Conservation (phyloP, 192 early-diverging fungal genomes). For the Gamsiella multidivaricata region DNA sequence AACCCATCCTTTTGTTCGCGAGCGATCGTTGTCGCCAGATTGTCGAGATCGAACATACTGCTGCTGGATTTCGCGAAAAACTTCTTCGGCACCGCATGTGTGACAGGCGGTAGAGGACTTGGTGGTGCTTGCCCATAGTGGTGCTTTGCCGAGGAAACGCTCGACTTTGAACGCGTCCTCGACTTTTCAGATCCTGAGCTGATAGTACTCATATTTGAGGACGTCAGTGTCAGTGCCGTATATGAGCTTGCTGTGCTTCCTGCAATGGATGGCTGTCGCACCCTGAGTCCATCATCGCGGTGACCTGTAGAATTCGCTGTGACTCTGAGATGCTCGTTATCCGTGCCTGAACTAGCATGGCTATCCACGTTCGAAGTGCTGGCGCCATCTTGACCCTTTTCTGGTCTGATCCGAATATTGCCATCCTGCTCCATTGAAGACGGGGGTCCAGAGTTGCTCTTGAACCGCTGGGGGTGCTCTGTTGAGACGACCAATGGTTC, state of each 20-base stretch:
- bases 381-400: no score
- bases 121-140: background rate
- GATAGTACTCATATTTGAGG: slow-evolving; percentile 2
- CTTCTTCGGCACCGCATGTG: slow-evolving; percentile 29
- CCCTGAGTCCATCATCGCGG: slow-evolving; percentile 5
- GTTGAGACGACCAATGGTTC: slow-evolving; percentile 1
- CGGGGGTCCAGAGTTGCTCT: slow-evolving; percentile 15
- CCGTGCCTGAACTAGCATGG: no score
- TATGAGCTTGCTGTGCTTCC: slow-evolving; percentile 6
- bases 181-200: slow-evolving; percentile 19
- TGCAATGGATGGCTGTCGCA: slow-evolving; percentile 17
- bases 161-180: slow-evolving; percentile 6
- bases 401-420: slow-evolving; percentile 11
- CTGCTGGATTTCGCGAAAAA: slow-evolving; percentile 36
- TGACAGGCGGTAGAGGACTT: background rate
- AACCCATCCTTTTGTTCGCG: slow-evolving; percentile 2
- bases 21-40: slow-evolving; percentile 38
- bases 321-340: no score
- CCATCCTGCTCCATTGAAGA: slow-evolving; percentile 22
- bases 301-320: slow-evolving; percentile 4
- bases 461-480: slow-evolving; percentile 22
- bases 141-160: background rate
- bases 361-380: no score
- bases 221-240: background rate
- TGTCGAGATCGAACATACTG: slow-evolving; percentile 34